Base-by-base conservation (phyloP, 1,284 basidiomycete species). In the Heterobasidion occidentale region DNA sequence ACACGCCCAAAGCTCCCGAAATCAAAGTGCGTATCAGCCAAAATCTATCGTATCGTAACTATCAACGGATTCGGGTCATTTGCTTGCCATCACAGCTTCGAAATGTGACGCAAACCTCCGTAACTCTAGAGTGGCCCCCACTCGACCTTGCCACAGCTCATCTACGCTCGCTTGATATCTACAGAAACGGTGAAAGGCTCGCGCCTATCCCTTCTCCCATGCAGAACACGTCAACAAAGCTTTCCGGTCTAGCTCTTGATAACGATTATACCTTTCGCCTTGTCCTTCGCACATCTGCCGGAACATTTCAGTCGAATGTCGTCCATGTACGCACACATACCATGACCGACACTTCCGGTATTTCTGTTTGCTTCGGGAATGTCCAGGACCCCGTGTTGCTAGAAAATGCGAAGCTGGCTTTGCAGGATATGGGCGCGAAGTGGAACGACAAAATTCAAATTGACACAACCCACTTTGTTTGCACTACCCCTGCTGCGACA, bases 381-480 rank as follows among this genome's bases (percentile, higher is more conserved):
- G 82, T 96, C 1, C 79, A 90, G 58, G 92, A 95, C 60, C 71
- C 79, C 2, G 78, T 83, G 0, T 68, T 94, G 56, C 74, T 94
- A 53, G 86, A 90, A 64, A 84, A 92, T 58, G 83, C 87, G 46
- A 92, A 91, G 68, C 68, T 80, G 55, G 90, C 91, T 9, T 70
- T 98, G 53, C 67, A 77, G 48, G 86, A 90, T 62, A 95, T 98
- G 86, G 80, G 79, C 20, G 94, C 91, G 0, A 88, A 88, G 61
- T 93, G 88, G 84, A 91, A 87, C 62, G 90, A 95, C 61, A 88
- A 86, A 63, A 94, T 99, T 33, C 92, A 95, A 72, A 94, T 98
- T 57, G 94, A 97, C 66, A 97, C 94, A 6, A 96, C 94, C 0
- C 94, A 98, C 70, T 97, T 96, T 64, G 93, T 97, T 42, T 96